Evolutionary conservation across 2,329 filamentous ascomycete genomes (phyloP).

Genomic region (Fusarium albidum): DNA sequence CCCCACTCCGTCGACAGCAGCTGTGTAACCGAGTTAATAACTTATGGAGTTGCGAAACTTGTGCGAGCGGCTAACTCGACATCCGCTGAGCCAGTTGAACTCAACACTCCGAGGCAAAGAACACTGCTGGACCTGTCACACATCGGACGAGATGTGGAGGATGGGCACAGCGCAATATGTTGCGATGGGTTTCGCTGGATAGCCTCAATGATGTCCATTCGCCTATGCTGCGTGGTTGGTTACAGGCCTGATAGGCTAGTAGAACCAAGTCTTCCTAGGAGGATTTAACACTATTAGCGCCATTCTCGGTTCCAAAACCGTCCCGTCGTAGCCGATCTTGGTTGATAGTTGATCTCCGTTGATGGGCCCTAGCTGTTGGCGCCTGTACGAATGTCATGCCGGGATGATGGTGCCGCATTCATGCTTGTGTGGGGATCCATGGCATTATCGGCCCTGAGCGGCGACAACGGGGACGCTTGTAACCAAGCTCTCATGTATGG

Average conservation of each 20-base stretch:
- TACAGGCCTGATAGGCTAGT: too few relatives aligned
- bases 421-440: conserved; percentile 23
- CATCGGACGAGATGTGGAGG: too few relatives aligned
- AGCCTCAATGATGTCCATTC: too few relatives aligned
- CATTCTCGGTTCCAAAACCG: neutral
- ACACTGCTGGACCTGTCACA: too few relatives aligned
- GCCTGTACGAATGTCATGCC: conserved; percentile 21
- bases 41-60: neutral
- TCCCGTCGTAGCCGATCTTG: conserved; percentile 7
- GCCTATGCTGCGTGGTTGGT: too few relatives aligned
- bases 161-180: too few relatives aligned
- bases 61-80: neutral
- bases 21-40: too few relatives aligned
- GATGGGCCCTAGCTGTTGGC: conserved; percentile 12
- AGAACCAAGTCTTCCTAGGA: too few relatives aligned
- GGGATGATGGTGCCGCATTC: conserved; percentile 18
- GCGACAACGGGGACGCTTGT: conserved; percentile 30
- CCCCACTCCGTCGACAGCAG: neutral
- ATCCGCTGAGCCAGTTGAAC: too few relatives aligned
- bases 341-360: conserved; percentile 5
- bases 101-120: too few relatives aligned
- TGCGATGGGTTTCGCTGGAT: too few relatives aligned
- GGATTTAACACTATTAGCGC: neutral
- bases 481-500: conserved; percentile 28
- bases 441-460: conserved; percentile 30